Percentiles rank a stretch among this genome's conserved stretches.
These are phyloP conservation scores for Kodamaea plutei DNA, from an alignment of 1,139 yeast genomes.

Conservation along the genomic window DNA sequence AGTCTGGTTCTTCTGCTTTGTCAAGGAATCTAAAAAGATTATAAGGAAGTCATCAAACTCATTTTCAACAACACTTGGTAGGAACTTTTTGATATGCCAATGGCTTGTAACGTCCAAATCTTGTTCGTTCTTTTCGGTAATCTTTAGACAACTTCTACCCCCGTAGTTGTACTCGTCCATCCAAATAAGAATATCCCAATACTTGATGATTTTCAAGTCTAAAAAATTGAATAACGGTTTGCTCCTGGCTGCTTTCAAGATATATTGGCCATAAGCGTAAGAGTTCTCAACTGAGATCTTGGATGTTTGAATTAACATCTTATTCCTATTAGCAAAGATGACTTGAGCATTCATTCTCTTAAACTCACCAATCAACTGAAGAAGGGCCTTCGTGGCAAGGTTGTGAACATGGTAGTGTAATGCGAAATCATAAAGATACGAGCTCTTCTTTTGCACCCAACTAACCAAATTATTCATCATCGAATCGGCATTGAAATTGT, in stretches of 20 bases:
- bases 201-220: constrained; percentile 68
- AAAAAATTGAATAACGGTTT: constrained; percentile 80
- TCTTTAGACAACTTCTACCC: constrained; percentile 69
- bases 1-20: constrained; percentile 49
- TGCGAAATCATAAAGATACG: constrained; percentile 71
- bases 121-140: constrained; percentile 54
- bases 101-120: constrained; percentile 56
- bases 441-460: constrained; percentile 81
- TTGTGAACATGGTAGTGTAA: constrained; percentile 87
- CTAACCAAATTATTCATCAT: constrained; percentile 78
- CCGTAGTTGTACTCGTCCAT: constrained; percentile 89
- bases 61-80: constrained; percentile 70
- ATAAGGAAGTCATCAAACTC: constrained; percentile 89
- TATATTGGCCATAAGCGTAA: constrained; percentile 88
- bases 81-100: constrained; percentile 77
- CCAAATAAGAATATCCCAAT: constrained; percentile 93
- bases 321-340: constrained; percentile 77
- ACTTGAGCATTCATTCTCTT: constrained; percentile 71
- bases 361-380: constrained; percentile 80
- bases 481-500: constrained; percentile 72
- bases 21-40: constrained; percentile 68
- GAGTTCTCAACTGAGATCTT: constrained; percentile 83
- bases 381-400: constrained; percentile 75
- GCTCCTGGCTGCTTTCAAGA: constrained; percentile 72
- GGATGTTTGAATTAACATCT: constrained; percentile 66